phyloP scores from a whole-genome alignment of 306 rosid genomes.

The Acmispon strigosus region DNA sequence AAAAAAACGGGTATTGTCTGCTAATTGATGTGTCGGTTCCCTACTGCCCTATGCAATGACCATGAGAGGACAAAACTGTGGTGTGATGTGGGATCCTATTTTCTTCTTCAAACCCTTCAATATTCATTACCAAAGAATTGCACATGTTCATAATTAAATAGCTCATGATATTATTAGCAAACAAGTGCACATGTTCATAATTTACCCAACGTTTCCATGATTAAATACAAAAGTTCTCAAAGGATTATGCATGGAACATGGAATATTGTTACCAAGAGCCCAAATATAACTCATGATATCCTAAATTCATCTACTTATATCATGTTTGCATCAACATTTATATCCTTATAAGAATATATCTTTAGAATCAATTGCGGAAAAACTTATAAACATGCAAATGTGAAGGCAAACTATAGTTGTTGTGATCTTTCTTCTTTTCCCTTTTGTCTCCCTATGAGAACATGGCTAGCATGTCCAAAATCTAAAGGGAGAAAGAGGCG shows the following conservation, averaged over 20 bases:
- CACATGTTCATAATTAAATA: slow-evolving; percentile 21
- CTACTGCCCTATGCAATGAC: slow-evolving; percentile 1
- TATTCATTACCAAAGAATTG: slow-evolving; percentile 10
- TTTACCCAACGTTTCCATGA: slow-evolving; percentile 16
- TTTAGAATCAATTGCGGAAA: too few species aligned
- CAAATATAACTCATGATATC: neutral
- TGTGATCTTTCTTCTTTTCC: too few species aligned
- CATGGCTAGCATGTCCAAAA: neutral
- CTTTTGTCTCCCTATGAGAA: too few species aligned
- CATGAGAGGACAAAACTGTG: slow-evolving; percentile 24
- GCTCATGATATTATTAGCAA: too few species aligned
- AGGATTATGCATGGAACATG: slow-evolving; percentile 25
- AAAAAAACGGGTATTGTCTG: slow-evolving; percentile 36
- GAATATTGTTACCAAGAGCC: slow-evolving; percentile 13
- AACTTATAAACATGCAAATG: too few species aligned
- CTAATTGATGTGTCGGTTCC: slow-evolving; percentile 32
- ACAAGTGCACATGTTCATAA: slow-evolving; percentile 17
- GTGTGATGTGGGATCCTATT: slow-evolving; percentile 22
- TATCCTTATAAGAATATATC: too few species aligned
- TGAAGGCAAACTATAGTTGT: too few species aligned
- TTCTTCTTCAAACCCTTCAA: slow-evolving; percentile 9
- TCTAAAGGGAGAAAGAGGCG: neutral
- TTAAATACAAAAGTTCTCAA: slow-evolving; percentile 10
- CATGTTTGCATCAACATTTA: too few species aligned
- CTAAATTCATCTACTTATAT: too few species aligned